phyloP scores from a whole-genome alignment of 371 early-diverging fungal genomes.

The Rhizopus arrhizus region DNA sequence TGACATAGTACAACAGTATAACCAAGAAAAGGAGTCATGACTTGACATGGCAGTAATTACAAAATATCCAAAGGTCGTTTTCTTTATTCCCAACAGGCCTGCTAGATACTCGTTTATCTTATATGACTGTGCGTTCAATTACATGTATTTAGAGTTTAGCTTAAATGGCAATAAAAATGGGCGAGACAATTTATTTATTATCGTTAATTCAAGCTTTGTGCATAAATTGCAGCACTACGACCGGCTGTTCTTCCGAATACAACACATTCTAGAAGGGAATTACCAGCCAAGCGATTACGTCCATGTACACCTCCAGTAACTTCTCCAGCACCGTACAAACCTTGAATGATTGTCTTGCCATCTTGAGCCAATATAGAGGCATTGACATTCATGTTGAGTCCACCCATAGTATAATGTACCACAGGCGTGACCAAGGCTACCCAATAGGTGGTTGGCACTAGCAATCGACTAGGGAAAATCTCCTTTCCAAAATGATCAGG shows the following conservation, averaged over 20 bases:
- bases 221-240: slow-evolving; percentile 44
- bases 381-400: slow-evolving; percentile 65
- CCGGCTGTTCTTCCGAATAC: slow-evolving; percentile 86
- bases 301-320: slow-evolving; percentile 84
- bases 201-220: slow-evolving; percentile 9
- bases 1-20: no score
- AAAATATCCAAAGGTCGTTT: no score
- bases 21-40: no score
- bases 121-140: no score
- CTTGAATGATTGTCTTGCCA: slow-evolving; percentile 28
- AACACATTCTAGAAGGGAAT: slow-evolving; percentile 83
- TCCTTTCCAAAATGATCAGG: slow-evolving; percentile 69
- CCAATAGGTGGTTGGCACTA: slow-evolving; percentile 57
- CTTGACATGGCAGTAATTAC: no score
- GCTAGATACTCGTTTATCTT: no score
- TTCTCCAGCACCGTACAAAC: slow-evolving; percentile 81
- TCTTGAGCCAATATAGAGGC: slow-evolving; percentile 32
- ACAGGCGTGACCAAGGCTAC: slow-evolving; percentile 76
- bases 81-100: no score
- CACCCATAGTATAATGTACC: slow-evolving; percentile 90
- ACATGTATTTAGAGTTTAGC: no score
- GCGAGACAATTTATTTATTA: no score
- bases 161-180: no score
- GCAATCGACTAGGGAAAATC: slow-evolving; percentile 61
- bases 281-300: slow-evolving; percentile 81